Conservation (phyloP, 257 asterid genomes). For the Solanum rostratum region DNA sequence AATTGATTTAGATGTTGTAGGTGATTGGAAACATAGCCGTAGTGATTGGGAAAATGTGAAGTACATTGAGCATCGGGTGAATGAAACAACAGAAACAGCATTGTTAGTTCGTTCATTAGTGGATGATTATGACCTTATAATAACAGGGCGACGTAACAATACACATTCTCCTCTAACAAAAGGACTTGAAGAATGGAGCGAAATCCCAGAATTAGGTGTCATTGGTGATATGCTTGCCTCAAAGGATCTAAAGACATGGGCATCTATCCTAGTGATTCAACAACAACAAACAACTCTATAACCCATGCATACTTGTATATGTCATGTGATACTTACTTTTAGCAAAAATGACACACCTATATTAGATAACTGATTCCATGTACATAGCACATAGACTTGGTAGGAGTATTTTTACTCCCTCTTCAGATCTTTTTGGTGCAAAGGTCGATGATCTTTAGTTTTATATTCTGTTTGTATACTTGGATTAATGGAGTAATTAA, state of each 20-base stretch:
- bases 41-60: slow-evolving; percentile 5
- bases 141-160: slow-evolving; percentile 13
- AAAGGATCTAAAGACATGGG: not conserved
- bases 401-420: not conserved
- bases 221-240: slow-evolving; percentile 15
- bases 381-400: not conserved
- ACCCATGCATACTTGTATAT: not conserved
- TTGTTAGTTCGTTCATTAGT: not conserved
- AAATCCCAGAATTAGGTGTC: slow-evolving; percentile 15
- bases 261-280: slow-evolving; percentile 17
- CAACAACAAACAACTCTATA: slow-evolving; percentile 6
- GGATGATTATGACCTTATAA: slow-evolving; percentile 12
- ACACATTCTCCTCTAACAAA: not conserved
- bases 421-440: not conserved
- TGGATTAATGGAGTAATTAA: not conserved
- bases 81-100: slow-evolving; percentile 1
- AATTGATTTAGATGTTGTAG: not conserved
- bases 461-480: not conserved
- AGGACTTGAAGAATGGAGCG: slow-evolving; percentile 18
- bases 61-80: not conserved
- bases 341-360: not conserved
- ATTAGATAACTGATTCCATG: not conserved
- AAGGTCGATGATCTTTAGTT: not conserved
- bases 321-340: not conserved
- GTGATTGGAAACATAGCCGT: slow-evolving; percentile 7